Conservation (phyloP, 1,139 yeast species). For the Arxiozyma heterogenica region DNA sequence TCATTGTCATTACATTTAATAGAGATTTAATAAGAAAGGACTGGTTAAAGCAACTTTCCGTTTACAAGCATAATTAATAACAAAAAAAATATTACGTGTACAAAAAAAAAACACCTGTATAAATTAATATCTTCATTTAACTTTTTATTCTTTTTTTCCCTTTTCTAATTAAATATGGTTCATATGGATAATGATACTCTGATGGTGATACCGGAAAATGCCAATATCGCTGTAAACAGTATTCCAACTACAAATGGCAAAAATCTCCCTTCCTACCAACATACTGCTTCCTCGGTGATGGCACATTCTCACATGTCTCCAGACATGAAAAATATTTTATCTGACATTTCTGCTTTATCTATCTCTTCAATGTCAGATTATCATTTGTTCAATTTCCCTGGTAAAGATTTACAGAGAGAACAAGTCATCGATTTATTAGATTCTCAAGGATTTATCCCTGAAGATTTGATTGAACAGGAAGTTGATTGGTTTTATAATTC, state of each 20-base stretch:
- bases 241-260: neutral
- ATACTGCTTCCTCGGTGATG: neutral
- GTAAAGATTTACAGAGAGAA: slow-evolving; percentile 73
- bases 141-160: too few species aligned
- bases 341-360: slow-evolving; percentile 33
- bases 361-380: slow-evolving; percentile 49
- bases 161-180: neutral
- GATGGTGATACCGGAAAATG: neutral
- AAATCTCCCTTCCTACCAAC: neutral
- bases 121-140: too few species aligned
- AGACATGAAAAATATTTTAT: neutral
- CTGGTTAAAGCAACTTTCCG: too few species aligned
- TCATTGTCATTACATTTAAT: too few species aligned
- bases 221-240: neutral
- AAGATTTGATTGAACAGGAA: slow-evolving; percentile 72
- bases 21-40: too few species aligned
- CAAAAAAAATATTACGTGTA: too few species aligned
- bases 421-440: slow-evolving; percentile 77
- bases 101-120: too few species aligned
- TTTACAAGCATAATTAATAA: too few species aligned
- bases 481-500: slow-evolving; percentile 82
- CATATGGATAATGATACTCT: neutral
- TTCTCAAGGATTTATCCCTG: slow-evolving; percentile 83
- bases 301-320: neutral
- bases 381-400: slow-evolving; percentile 65